Conservation (phyloP, 73 alveolate genomes). For the Paramecium sonneborni region DNA sequence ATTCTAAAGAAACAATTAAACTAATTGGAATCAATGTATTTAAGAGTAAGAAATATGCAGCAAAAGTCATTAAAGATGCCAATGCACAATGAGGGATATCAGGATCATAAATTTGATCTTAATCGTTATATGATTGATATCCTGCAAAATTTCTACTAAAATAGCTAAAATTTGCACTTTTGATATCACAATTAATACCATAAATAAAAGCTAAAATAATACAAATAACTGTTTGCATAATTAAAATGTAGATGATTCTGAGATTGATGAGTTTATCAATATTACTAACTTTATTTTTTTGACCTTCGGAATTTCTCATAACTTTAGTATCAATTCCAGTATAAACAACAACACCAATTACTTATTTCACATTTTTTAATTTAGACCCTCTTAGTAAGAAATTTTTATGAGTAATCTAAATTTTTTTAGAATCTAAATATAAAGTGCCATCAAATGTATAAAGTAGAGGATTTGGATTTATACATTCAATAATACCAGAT, state of each 20-base stretch:
- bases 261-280: slow-evolving; percentile 85
- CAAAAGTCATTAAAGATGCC: slow-evolving; percentile 81
- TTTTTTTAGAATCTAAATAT: slow-evolving; percentile 27
- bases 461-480: slow-evolving; percentile 81
- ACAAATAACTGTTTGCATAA: slow-evolving; percentile 77
- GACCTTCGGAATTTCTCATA: slow-evolving; percentile 88
- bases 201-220: slow-evolving; percentile 58
- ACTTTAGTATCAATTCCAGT: slow-evolving; percentile 96
- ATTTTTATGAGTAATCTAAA: slow-evolving; percentile 84
- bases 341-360: slow-evolving; percentile 89
- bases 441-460: slow-evolving; percentile 80
- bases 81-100: slow-evolving; percentile 60
- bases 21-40: slow-evolving; percentile 98
- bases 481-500: slow-evolving; percentile 70
- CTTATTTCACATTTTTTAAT: slow-evolving; percentile 91
- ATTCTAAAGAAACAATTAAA: slow-evolving; percentile 90
- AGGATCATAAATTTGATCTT: slow-evolving; percentile 53
- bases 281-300: slow-evolving; percentile 81
- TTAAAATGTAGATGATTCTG: slow-evolving; percentile 80
- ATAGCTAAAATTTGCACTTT: not conserved
- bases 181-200: slow-evolving; percentile 9
- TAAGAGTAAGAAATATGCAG: slow-evolving; percentile 90
- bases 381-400: slow-evolving; percentile 93
- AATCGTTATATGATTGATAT: not conserved
- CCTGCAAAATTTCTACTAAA: slow-evolving; percentile 57